Evolutionary conservation across 2,329 filamentous ascomycete genomes (phyloP).

Genomic region (Colletotrichum sp.): DNA sequence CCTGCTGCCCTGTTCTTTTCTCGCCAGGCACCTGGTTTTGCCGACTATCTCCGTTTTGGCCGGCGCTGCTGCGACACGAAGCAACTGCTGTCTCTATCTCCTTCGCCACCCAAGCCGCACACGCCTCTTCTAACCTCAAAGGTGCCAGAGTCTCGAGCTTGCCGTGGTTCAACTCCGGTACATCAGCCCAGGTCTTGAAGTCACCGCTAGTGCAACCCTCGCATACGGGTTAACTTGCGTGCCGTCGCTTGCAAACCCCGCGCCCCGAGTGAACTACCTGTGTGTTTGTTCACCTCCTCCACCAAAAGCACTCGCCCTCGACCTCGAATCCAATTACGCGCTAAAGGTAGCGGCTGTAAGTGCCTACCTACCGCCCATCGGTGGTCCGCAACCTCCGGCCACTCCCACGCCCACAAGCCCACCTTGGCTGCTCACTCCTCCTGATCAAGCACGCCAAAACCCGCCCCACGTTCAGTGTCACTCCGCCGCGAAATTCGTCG

Average conservation of each 20-base stretch:
- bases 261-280: not conserved
- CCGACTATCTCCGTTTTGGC: conserved; percentile 9
- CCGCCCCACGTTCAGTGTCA: not conserved
- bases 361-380: not conserved
- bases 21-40: not conserved
- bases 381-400: conserved; percentile 6
- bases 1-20: not conserved
- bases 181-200: not conserved
- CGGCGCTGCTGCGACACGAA: not conserved
- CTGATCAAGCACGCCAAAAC: not conserved
- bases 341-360: not conserved
- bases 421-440: not conserved
- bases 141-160: not conserved
- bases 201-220: not conserved
- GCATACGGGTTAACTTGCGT: not conserved
- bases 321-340: not conserved
- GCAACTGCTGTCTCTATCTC: not conserved
- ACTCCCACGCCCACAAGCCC: not conserved
- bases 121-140: not conserved
- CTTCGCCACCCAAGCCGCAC: not conserved
- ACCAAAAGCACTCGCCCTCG: not conserved
- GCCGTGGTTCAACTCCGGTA: not conserved
- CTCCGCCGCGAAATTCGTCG: not conserved
- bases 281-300: not conserved
- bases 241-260: not conserved